phyloP scores from a whole-genome alignment of 2,329 filamentous ascomycete species.

The Penicillium aurantiogriseum region DNA sequence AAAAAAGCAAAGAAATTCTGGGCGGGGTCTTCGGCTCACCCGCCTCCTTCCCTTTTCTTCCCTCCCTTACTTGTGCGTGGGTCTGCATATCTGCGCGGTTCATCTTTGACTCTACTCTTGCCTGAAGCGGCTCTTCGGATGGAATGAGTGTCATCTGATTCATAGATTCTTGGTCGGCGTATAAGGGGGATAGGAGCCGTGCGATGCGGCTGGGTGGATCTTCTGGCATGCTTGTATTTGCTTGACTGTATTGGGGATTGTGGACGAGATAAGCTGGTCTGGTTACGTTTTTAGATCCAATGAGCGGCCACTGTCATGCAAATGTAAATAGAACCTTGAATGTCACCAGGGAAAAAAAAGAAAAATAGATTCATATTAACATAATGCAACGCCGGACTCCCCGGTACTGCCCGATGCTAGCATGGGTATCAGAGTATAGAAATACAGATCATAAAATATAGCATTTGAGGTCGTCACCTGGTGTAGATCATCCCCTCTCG shows the following conservation, averaged over 20 bases:
- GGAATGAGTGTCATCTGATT: conserved; percentile 14
- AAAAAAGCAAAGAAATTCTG: neutral
- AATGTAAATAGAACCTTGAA: neutral
- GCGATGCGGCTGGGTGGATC: neutral
- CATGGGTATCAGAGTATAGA: conserved; percentile 25
- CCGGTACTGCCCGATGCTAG: conserved; percentile 18
- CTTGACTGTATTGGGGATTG: neutral
- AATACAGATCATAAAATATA: conserved; percentile 13
- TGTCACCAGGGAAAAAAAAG: neutral
- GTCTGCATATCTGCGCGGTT: neutral
- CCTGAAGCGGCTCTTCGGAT: conserved; percentile 9
- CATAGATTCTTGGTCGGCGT: neutral
- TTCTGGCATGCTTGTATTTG: neutral
- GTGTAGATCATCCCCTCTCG: neutral
- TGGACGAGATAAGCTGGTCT: neutral
- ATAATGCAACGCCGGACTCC: conserved; percentile 18
- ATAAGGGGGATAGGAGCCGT: neutral
- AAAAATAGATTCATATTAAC: conserved; percentile 1
- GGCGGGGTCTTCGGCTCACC: neutral
- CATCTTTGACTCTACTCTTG: neutral
- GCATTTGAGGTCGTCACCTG: conserved; percentile 5
- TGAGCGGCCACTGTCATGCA: conserved; percentile 1
- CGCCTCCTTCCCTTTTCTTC: neutral
- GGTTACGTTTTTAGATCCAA: conserved; percentile 4
- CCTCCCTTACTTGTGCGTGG: neutral